Evolutionary conservation across 2,329 filamentous ascomycete species (phyloP).

Genomic region (Rutstroemia sp.): DNA sequence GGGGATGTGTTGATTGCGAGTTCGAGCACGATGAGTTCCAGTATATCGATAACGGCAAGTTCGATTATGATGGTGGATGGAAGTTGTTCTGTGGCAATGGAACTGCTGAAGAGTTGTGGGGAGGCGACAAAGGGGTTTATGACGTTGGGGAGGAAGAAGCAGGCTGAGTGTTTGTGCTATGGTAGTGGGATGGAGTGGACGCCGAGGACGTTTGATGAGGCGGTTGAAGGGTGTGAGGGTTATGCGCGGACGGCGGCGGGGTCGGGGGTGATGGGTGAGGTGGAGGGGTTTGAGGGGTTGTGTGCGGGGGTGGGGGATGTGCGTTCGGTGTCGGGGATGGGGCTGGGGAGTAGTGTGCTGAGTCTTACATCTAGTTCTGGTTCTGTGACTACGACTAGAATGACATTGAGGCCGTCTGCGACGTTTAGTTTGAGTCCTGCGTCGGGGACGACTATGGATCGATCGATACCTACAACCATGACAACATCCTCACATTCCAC

Average conservation of each 20-base stretch:
- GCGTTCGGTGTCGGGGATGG: not conserved
- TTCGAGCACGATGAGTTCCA: too few relatives aligned
- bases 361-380: not conserved
- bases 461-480: too few relatives aligned
- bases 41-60: too few relatives aligned
- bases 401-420: too few relatives aligned
- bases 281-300: not conserved
- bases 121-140: not conserved
- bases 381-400: not conserved
- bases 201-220: slow-evolving; percentile 5
- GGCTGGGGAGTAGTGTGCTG: not conserved
- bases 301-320: slow-evolving; percentile 20
- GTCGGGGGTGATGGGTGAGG: not conserved
- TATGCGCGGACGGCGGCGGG: not conserved
- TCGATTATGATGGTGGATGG: too few relatives aligned
- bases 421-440: too few relatives aligned
- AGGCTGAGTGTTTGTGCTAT: slow-evolving; percentile 8
- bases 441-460: too few relatives aligned
- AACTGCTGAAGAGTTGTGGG: too few relatives aligned
- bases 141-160: not conserved
- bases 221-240: not conserved
- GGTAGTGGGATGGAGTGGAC: not conserved
- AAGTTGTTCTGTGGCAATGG: too few relatives aligned
- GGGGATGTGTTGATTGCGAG: not conserved
- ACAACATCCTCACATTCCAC: too few relatives aligned